Evolutionary conservation across 176 grass and related monocot genomes (phyloP).

Genomic region (Rhynchospora pubera): DNA sequence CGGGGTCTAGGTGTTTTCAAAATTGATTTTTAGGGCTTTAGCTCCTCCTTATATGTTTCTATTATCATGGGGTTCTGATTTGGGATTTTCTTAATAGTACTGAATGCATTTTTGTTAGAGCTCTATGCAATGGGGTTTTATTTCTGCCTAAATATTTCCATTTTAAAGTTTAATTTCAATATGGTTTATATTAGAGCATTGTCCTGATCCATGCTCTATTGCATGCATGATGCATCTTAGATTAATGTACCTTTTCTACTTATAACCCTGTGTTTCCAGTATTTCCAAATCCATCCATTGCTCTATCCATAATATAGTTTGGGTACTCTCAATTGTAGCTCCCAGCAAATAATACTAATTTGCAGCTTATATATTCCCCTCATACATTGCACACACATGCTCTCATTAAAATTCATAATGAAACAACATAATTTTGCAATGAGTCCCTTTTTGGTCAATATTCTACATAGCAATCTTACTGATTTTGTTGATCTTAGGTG

Average conservation of each 20-base stretch:
- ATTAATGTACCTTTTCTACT: neutral
- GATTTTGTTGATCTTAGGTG: conserved; percentile 44
- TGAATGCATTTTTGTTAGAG: neutral
- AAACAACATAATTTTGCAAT: neutral
- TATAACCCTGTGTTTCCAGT: neutral
- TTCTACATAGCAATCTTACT: neutral
- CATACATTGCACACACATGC: neutral
- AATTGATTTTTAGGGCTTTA: conserved; percentile 3
- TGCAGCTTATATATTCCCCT: neutral
- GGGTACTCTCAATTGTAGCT: neutral
- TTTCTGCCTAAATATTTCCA: neutral
- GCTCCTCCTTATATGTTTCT: neutral
- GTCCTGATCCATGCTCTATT: neutral
- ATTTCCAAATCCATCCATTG: neutral
- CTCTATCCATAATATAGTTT: neutral
- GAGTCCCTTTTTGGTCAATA: neutral
- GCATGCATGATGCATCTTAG: neutral
- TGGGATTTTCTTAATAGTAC: neutral
- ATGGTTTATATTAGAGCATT: neutral
- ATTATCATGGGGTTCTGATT: neutral
- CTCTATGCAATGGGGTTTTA: neutral
- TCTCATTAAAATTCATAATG: neutral
- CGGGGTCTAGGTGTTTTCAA: neutral
- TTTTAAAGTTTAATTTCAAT: neutral
- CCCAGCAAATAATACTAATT: neutral